Evolutionary conservation across 495 filamentous ascomycete genomes (phyloP), one percentile per base, ranked within the genome.

Genomic region (Aspergillus biplanus): DNA sequence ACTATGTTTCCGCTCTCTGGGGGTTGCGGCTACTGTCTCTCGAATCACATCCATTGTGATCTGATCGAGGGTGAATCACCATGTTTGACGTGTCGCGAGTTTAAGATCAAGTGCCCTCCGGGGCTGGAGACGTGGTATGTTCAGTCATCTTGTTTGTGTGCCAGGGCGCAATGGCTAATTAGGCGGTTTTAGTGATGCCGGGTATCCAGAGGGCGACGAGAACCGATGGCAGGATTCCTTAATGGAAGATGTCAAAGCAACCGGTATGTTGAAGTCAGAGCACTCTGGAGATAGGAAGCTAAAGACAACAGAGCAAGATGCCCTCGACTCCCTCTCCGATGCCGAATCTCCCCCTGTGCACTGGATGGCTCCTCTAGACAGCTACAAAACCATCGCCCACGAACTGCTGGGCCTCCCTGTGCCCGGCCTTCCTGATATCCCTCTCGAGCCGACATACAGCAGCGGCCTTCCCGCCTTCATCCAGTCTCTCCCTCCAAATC

Each of bases 21-120:
- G 11, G 46, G 33, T 21, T 60, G 58, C 33, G 58, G 58, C n/a
- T 60, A 49, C 58, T 60, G 58, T 60, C 58, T 60, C 7, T 60
- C 58, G 15, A 32, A 52, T n/a, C 44, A 60, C 46, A 60, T 60
- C 46, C n/a, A 50, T 16, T 60, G 58, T 15, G 58, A 60, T 18
- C 15, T 50, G 12, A 7, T 52, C 15, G 58, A 18, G 12, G 58
- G 16, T 13, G n/a, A 57, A 11, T 50, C 58, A 31, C 58, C 58
- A n/a, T 60, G 58, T 21, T 21, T n/a, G 21, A 60, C 58, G 31
- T 60, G 58, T 37, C 58, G 58, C 15, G 47, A 49, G 8, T 60
- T 34, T n/a, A 34, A 34, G 32, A 60, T 60, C 31, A 32, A 60
- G 21, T 60, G 58, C 52, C 46, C 58, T 16, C 58, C 58, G 58